Base-by-base conservation (phyloP, 768 basidiomycete species). In the Podaxis mareebaensis region DNA sequence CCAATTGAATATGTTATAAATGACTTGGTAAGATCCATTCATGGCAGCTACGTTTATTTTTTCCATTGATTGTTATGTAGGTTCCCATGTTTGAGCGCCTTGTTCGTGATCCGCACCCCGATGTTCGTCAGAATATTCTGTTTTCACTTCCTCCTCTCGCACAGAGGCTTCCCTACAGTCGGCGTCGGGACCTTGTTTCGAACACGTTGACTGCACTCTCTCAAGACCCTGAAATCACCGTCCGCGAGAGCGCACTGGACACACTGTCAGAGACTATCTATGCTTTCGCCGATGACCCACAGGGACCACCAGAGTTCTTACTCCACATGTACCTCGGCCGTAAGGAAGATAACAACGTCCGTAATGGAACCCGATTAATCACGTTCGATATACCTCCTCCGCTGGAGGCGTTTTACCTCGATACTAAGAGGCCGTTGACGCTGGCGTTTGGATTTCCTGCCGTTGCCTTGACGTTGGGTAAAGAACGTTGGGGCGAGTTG, bases 391-490 rank as follows among this genome's bases (percentile, higher is more conserved):
- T 53, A 56, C 51, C 60, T 64, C 53, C 64, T 40, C 68, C 72
- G 1, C 49, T 81, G 64, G 81, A 83, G 60, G 74, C 77, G 39
- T 83, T 86, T 69, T 83, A 80, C 69, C 79, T 82, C 42, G 90
- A 94, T 71, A 84, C 87, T 3, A 84, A 89, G 54, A 86, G 93
- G 11, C 84, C 90, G 1, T 78, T 93, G 22, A 86, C 93, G 48
- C 91, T 90, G 72, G 92, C 92, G 4, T 95, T 93, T 76, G 94
- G 97, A 76, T 91, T 92, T 70, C 96, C 96, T 24, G 96, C 95
- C 5, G 92, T 98, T 7, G 86, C 88, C 3, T 81, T 95, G 4
- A 91, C 95, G 0, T 79, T 97, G 28, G 96, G 96, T 3, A 76
- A 77, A 12, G 74, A 76, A 1, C 83, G 92, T 51, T 99, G 96